A percentile compares a stretch with the other conserved stretches of the same genome.
These are phyloP conservation scores for Sungouiella thailandica DNA, from an alignment of 805 yeast genomes.

Conservation along the genomic window DNA sequence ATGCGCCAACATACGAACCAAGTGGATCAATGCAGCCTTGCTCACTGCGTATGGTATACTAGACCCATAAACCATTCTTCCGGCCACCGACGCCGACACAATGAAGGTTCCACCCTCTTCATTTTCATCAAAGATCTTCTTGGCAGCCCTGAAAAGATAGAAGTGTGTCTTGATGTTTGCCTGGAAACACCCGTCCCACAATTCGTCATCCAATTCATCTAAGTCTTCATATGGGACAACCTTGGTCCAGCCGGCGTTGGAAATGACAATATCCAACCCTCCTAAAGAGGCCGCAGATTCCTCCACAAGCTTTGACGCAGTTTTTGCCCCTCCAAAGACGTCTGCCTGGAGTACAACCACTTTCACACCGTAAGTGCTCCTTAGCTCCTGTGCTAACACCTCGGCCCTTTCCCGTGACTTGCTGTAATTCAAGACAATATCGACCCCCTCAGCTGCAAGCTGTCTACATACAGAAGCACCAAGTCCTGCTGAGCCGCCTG, in stretches of 20 bases:
- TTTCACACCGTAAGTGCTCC: slow-evolving; percentile 11
- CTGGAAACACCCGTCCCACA: slow-evolving; percentile 26
- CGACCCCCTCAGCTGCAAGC: slow-evolving; percentile 30
- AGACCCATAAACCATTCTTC: slow-evolving; percentile 21
- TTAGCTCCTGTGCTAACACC: slow-evolving; percentile 13
- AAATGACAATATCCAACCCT: slow-evolving; percentile 31
- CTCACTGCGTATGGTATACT: slow-evolving; percentile 33
- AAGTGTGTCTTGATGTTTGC: slow-evolving; percentile 29
- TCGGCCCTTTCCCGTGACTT: slow-evolving; percentile 25
- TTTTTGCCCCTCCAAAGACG: slow-evolving; percentile 15
- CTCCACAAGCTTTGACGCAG: slow-evolving; percentile 19
- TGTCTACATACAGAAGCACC: slow-evolving; percentile 30
- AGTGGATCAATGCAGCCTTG: slow-evolving; percentile 19
- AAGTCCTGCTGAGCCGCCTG: slow-evolving; percentile 22
- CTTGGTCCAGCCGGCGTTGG: slow-evolving; percentile 37
- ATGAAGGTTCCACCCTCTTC: slow-evolving; percentile 20
- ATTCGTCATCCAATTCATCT: slow-evolving; percentile 24
- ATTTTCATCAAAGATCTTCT: slow-evolving; percentile 21
- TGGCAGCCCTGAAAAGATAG: slow-evolving; percentile 23
- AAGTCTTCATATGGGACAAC: slow-evolving; percentile 25
- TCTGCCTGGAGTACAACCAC: slow-evolving; percentile 20
- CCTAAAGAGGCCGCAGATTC: slow-evolving; percentile 20
- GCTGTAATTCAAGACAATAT: slow-evolving; percentile 29
- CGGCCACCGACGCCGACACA: slow-evolving; percentile 25
- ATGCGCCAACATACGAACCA: slow-evolving; percentile 18